Percentiles rank a stretch among this genome's conserved stretches.
Conservation (phyloP, 2,329 filamentous ascomycete genomes). For the Penicillium sp. region DNA sequence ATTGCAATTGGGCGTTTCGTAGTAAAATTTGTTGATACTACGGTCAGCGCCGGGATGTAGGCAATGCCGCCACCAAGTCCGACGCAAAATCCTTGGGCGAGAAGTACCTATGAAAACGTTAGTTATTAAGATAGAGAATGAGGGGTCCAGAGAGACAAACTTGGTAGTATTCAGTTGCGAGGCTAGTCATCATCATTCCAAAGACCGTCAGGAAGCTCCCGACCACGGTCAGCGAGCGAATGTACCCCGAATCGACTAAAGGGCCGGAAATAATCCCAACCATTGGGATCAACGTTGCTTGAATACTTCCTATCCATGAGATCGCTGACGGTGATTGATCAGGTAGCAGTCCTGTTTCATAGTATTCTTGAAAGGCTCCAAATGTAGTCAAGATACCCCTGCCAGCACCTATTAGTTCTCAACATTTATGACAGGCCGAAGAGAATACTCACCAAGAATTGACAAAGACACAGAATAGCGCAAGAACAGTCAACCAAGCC, state of each 20-base stretch:
- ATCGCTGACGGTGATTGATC: slow-evolving; percentile 46
- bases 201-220: slow-evolving; percentile 47
- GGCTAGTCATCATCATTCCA: slow-evolving; percentile 37
- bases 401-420: slow-evolving; percentile 2
- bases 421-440: neutral
- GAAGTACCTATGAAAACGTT: slow-evolving; percentile 41
- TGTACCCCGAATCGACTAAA: slow-evolving; percentile 53
- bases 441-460: slow-evolving; percentile 35
- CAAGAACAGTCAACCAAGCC: slow-evolving; percentile 35
- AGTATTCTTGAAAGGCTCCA: slow-evolving; percentile 56
- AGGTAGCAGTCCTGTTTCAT: slow-evolving; percentile 44
- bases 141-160: slow-evolving; percentile 8
- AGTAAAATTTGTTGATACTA: slow-evolving; percentile 39
- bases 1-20: slow-evolving; percentile 60
- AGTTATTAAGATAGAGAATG: neutral
- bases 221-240: slow-evolving; percentile 43
- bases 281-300: slow-evolving; percentile 53
- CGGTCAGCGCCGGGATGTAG: slow-evolving; percentile 36
- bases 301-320: slow-evolving; percentile 54
- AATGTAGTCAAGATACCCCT: slow-evolving; percentile 52
- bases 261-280: slow-evolving; percentile 55
- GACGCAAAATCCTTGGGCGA: slow-evolving; percentile 49
- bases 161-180: slow-evolving; percentile 35
- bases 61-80: slow-evolving; percentile 37
- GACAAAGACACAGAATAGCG: slow-evolving; percentile 37